Percentiles rank a stretch among this genome's conserved stretches.
phyloP scores from a whole-genome alignment of 2,329 filamentous ascomycete genomes.

The Fusarium continuum region DNA sequence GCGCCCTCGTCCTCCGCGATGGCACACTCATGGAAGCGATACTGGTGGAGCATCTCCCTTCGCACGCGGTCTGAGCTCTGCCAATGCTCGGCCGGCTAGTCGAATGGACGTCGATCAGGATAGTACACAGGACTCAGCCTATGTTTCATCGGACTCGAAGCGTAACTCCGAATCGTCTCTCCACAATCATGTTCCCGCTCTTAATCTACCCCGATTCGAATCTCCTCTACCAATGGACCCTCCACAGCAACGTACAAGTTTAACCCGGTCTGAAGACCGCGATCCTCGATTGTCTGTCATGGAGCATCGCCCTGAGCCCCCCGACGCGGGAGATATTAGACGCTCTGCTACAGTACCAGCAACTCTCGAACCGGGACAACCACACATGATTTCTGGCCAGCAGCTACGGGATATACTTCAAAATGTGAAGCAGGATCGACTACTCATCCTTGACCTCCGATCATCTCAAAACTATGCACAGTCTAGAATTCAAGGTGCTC shows the following conservation, averaged over 20 bases:
- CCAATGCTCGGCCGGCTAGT: conserved; percentile 35
- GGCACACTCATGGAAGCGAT: conserved; percentile 60
- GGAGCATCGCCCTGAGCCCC: conserved; percentile 56
- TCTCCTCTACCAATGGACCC: conserved; percentile 48
- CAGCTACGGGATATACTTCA: conserved; percentile 67
- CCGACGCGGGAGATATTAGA: conserved; percentile 34
- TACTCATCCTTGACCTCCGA: conserved; percentile 84
- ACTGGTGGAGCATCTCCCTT: conserved; percentile 50
- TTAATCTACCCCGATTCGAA: conserved; percentile 56
- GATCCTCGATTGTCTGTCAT: conserved; percentile 65
- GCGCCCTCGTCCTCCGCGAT: conserved; percentile 57
- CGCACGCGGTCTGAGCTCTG: conserved; percentile 34
- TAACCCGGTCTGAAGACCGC: conserved; percentile 59
- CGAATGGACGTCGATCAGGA: conserved; percentile 58
- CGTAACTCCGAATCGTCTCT: conserved; percentile 61
- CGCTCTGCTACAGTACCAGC: conserved; percentile 64
- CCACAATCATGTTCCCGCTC: conserved; percentile 49
- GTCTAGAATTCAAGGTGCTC: conserved; percentile 78
- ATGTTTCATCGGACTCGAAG: conserved; percentile 64
- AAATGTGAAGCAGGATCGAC: conserved; percentile 48
- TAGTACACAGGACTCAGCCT: conserved; percentile 61
- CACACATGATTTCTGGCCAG: conserved; percentile 62
- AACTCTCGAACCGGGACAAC: conserved; percentile 56
- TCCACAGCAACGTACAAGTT: conserved; percentile 37
- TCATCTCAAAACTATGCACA: conserved; percentile 84